Base-by-base conservation (phyloP, 2,329 filamentous ascomycete genomes). In the Metarhizium anisopliae region DNA sequence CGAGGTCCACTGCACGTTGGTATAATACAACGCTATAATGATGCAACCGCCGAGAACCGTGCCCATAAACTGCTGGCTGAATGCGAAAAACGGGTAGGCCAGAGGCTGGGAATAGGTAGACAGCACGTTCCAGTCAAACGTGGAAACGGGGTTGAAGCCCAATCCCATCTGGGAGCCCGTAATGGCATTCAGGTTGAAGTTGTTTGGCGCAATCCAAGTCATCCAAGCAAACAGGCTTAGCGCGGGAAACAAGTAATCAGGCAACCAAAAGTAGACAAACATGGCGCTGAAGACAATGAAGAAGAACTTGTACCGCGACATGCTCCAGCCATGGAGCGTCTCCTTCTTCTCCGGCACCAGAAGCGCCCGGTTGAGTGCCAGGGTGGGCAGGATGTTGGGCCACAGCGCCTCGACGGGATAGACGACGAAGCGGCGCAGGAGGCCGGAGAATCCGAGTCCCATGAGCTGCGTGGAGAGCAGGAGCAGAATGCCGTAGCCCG, bases 141-240 rank as follows among this genome's bases (percentile, higher is more conserved):
- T 79, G 0, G 77, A 74, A 4, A 78, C 61, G 0, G 74, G 78
- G 59, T 77, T 80, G 64, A 77, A 77, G 5, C 70, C 77, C 40
- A 78, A 63, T 0, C 72, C 72, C 0, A 68, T 67, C 1, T 64
- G 64, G 0, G 73, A 0, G 25, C 75, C 74, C 0, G 75, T 78
- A 11, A 79, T 62, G 6, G 73, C 70, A 13, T 60, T 61, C 6
- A 77, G 64, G 6, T 70, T 72, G 47, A 74, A 59, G 53, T 76
- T 77, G 36, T 72, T 60, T 0, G 76, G 76, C 0, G 74, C 64
- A n/a, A 78, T 77, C 76, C 75, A 78, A 0, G 74, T 74, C 67
- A 77, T 77, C 74, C 75, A 79, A 62, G 74, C 74, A 63, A 79
- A 78, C 1, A 70, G 67, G 16, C 68, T 67, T 2, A 78, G 63